Evolutionary conservation across 148 eudicot genomes (phyloP).

Genomic region (Dysphania ambrosioides): DNA sequence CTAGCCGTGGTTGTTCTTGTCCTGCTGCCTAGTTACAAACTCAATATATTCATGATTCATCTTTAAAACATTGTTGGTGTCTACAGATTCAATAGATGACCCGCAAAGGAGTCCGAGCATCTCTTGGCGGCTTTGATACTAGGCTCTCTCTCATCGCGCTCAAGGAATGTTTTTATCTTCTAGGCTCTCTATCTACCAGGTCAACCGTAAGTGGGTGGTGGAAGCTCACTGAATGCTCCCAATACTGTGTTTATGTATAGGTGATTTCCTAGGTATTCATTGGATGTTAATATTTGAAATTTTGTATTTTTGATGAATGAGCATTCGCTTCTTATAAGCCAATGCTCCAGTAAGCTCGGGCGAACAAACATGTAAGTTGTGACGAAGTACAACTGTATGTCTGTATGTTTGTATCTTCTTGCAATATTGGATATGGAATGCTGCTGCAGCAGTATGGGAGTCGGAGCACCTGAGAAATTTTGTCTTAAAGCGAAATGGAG

Average conservation of each 20-base stretch:
- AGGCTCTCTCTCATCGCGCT: neutral
- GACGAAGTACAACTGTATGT: neutral
- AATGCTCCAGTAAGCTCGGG: too few relatives aligned
- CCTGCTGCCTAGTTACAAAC: slow-evolving; percentile 6
- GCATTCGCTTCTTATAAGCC: neutral
- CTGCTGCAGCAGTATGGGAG: too few relatives aligned
- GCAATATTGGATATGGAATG: neutral
- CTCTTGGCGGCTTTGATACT: neutral
- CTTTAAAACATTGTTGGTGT: slow-evolving; percentile 9
- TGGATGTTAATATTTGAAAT: slow-evolving; percentile 10
- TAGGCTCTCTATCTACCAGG: slow-evolving; percentile 16
- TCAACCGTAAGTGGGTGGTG: slow-evolving; percentile 3
- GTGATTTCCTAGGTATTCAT: neutral
- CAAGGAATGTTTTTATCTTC: neutral
- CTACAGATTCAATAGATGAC: neutral
- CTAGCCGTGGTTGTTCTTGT: slow-evolving; percentile 21
- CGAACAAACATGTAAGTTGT: too few relatives aligned
- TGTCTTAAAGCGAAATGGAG: too few relatives aligned
- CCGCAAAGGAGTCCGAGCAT: neutral
- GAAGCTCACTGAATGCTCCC: neutral
- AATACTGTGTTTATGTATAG: slow-evolving; percentile 3
- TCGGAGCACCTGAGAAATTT: too few relatives aligned
- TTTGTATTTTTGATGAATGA: slow-evolving; percentile 4
- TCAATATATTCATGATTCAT: neutral
- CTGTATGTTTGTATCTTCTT: neutral